A percentile compares a stretch with the other conserved stretches of the same genome.
These are phyloP conservation scores for Auxenochlorella protothecoides DNA, from an alignment of 139 green algal genomes.

Conservation along the genomic window DNA sequence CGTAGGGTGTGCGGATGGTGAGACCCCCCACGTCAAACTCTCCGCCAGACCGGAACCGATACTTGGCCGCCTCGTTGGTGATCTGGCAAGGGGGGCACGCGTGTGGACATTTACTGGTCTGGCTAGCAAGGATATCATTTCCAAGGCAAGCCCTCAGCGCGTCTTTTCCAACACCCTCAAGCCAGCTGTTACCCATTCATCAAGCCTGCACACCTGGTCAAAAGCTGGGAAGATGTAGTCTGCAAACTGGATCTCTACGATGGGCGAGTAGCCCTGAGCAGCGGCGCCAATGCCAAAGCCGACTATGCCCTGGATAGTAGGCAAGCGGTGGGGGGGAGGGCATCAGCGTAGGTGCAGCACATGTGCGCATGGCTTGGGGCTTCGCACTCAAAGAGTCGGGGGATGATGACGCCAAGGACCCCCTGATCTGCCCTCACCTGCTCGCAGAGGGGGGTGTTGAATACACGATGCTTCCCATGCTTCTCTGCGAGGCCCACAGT, in stretches of 20 bases:
- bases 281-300: conserved; percentile 84
- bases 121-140: no score
- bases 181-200: no score
- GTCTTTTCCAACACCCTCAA: no score
- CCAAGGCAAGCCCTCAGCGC: no score
- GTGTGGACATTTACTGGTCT: no score
- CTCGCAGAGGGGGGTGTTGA: conserved; percentile 90
- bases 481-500: conserved; percentile 65
- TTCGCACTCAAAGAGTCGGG: no score
- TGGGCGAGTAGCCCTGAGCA: conserved; percentile 51
- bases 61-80: conserved; percentile 88
- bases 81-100: conserved; percentile 23
- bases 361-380: neutral
- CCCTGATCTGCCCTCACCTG: conserved; percentile 37
- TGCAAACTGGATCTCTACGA: conserved; percentile 70
- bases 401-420: no score
- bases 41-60: conserved; percentile 75
- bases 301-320: conserved; percentile 62
- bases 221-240: conserved; percentile 92
- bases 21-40: conserved; percentile 74
- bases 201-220: conserved; percentile 49
- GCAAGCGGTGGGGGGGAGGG: neutral
- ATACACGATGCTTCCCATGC: conserved; percentile 68
- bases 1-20: conserved; percentile 79
- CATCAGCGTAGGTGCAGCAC: neutral